Evolutionary conservation across 2,329 filamentous ascomycete species (phyloP).

Genomic region (Thermomyces lanuginosus): DNA sequence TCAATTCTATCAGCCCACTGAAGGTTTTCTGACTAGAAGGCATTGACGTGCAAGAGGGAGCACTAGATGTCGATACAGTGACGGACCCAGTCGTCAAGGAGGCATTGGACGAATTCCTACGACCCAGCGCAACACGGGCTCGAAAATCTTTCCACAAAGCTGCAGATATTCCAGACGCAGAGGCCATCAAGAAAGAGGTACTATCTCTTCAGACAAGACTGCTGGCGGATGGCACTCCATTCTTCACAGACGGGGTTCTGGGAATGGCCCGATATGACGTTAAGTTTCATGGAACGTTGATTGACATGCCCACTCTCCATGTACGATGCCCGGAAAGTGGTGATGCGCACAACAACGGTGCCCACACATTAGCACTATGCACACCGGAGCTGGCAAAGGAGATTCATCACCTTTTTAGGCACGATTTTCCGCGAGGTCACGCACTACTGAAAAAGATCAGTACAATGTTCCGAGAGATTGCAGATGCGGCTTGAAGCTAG

Average conservation of each 20-base stretch:
- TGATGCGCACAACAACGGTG: conserved; percentile 6
- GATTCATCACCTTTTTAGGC: conserved; percentile 7
- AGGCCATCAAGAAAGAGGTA: conserved; percentile 6
- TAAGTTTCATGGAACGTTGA: conserved; percentile 4
- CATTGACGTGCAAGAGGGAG: conserved; percentile 5
- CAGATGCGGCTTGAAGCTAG: conserved; percentile 5
- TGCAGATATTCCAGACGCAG: conserved; percentile 8
- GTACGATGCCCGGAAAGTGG: conserved; percentile 6
- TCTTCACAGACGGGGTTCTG: conserved; percentile 5
- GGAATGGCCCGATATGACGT: conserved; percentile 6
- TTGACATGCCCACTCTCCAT: conserved; percentile 10
- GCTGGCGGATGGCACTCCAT: conserved; percentile 6
- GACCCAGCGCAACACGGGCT: conserved; percentile 8
- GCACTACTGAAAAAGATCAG: conserved; percentile 8
- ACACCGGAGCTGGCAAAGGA: conserved; percentile 6
- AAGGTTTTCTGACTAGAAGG: conserved; percentile 8
- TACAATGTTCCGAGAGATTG: conserved; percentile 7
- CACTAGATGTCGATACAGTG: conserved; percentile 5
- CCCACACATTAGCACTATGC: conserved; percentile 7
- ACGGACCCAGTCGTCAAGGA: conserved; percentile 6
- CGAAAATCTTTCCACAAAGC: conserved; percentile 7
- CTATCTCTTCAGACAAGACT: conserved; percentile 6
- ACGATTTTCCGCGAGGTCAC: conserved; percentile 9
- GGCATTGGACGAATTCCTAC: conserved; percentile 6
- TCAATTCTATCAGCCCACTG: conserved; percentile 9